Evolutionary conservation across 2,329 filamentous ascomycete species (phyloP), one percentile per base, ranked within the genome.

Genomic region (Hypomyces rosellus): DNA sequence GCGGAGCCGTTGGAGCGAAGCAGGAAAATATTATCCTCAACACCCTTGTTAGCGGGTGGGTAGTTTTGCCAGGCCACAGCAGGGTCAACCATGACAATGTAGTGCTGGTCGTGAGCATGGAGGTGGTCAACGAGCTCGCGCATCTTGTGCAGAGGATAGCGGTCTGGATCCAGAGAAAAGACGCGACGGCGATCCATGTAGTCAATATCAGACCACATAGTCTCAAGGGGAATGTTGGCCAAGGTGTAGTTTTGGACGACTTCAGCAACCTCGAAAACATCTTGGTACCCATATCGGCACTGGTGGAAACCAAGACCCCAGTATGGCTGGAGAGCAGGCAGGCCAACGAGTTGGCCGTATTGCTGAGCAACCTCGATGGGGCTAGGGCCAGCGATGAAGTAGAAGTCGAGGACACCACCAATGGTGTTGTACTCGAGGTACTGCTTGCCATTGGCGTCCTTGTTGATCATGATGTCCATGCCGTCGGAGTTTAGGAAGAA

Each of bases 271-370:
- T 81, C 74, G 1, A 80, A 78, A 81, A 85, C 89, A 59, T 88
- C 89, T 37, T 76, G 71, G 63, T 93, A 93, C 1, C 88, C 89
- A 83, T 88, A 93, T 52, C 87, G 59, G 59, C 88, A 92, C 63
- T 95, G 88, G 57, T 95, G 89, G 63, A 78, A 92, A 1, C 89
- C 89, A 53, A 95, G 81, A 0, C 84, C 82, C 75, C 82, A 92
- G 69, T 93, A 93, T 57, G 87, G 84, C 62, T 91, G 85, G 81
- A 92, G 84, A 0, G 83, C 83, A 1, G 88, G 88, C 5, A 88
- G 70, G 0, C 88, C 88, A 46, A 85, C 73, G 2, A 84, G 78
- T 50, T 70, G 66, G 55, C 88, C 83, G 62, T 92, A 93, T 37
- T 85, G 77, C 63, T 80, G 81, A 14, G 82, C 87, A 20, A 90